Conservation (phyloP, 257 asterid genomes). For the Primulina tabacum region DNA sequence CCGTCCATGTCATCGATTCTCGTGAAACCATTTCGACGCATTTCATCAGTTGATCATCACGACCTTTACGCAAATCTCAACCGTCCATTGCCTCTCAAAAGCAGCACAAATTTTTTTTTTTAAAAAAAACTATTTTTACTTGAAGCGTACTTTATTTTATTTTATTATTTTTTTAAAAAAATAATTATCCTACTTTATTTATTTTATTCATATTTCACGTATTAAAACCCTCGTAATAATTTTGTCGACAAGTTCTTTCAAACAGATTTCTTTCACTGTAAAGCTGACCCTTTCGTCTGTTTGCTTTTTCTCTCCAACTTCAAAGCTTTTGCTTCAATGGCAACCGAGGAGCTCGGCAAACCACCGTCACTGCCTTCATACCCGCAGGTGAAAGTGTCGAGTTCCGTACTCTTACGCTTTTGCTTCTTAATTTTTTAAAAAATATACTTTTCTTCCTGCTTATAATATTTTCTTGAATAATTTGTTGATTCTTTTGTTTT, state of each 20-base stretch:
- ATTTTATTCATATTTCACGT: not conserved
- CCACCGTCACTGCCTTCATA: conserved; percentile 61
- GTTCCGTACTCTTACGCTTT: not conserved
- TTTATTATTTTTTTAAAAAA: not conserved
- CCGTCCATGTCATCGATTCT: conserved; percentile 33
- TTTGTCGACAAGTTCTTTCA: conserved; percentile 13
- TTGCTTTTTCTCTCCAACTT: conserved; percentile 29
- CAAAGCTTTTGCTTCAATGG: conserved; percentile 44
- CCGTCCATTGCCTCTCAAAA: conserved; percentile 20
- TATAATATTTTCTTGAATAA: not conserved
- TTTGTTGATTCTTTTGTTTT: not conserved
- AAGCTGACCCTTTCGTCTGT: conserved; percentile 26
- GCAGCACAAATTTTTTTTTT: not conserved
- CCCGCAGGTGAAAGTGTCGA: conserved; percentile 50
- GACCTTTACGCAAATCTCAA: conserved; percentile 7
- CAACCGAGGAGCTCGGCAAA: conserved; percentile 50
- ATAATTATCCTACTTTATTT: not conserved
- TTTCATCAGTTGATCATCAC: conserved; percentile 13
- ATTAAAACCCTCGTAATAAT: conserved; percentile 3
- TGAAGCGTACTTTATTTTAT: not conserved
- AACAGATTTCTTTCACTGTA: conserved; percentile 18
- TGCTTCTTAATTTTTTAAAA: not conserved
- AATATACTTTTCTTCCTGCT: conserved; percentile 23
- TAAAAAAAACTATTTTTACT: not conserved
- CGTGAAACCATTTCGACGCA: not conserved